These are phyloP conservation scores for Peltaster fructicola DNA, from an alignment of 2,329 filamentous ascomycete genomes.

Conservation along the genomic window DNA sequence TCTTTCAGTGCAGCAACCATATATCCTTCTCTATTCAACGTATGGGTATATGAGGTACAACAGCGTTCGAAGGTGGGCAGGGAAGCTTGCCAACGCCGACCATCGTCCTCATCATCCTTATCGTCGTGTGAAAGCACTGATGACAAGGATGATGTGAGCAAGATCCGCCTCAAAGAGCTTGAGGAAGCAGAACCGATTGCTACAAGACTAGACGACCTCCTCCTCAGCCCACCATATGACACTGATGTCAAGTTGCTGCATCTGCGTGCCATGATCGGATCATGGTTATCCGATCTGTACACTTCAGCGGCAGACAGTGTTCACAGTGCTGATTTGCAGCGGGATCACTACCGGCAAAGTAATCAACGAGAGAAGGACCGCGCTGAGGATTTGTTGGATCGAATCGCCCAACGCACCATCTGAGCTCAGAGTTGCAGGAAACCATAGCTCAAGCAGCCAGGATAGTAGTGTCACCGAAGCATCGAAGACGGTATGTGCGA, in stretches of 20 bases:
- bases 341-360: too few relatives aligned
- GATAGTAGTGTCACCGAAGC: too few relatives aligned
- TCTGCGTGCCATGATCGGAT: constrained; percentile 53
- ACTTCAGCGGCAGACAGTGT: constrained; percentile 2
- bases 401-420: too few relatives aligned
- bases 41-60: constrained; percentile 63
- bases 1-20: constrained; percentile 54
- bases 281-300: constrained; percentile 57
- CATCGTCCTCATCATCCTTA: too few relatives aligned
- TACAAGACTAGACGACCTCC: constrained; percentile 49
- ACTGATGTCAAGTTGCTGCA: constrained; percentile 49
- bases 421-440: too few relatives aligned
- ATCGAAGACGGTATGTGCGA: too few relatives aligned
- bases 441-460: too few relatives aligned
- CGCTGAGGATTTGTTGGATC: too few relatives aligned
- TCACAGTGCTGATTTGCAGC: too few relatives aligned
- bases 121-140: too few relatives aligned
- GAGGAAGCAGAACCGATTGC: constrained; percentile 45
- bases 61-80: constrained; percentile 35
- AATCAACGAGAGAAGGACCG: too few relatives aligned
- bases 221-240: constrained; percentile 53
- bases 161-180: constrained; percentile 26
- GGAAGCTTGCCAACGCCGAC: not conserved
- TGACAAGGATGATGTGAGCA: constrained; percentile 1
- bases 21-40: constrained; percentile 61